Evolutionary conservation across 352 stramenopile species (phyloP).

Genomic region (Phytophthora sansomeana): DNA sequence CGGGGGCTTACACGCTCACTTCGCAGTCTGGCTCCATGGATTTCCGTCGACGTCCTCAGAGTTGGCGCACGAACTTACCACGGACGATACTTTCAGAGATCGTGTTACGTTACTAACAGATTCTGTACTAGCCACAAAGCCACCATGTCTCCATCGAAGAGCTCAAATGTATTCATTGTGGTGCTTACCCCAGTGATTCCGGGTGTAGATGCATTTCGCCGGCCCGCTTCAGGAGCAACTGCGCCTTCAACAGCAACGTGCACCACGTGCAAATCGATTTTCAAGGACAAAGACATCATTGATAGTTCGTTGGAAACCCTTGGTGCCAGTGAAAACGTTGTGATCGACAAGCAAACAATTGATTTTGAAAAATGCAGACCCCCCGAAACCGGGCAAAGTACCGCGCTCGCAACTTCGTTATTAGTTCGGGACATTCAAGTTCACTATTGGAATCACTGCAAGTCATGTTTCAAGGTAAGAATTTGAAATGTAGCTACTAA

Average conservation of each 20-base stretch:
- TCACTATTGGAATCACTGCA: slow-evolving; percentile 21
- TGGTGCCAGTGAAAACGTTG: not conserved
- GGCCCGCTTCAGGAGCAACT: not conserved
- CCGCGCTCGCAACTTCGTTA: not conserved
- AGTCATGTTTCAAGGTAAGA: slow-evolving; percentile 23
- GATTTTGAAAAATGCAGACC: slow-evolving; percentile 12
- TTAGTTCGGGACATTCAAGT: slow-evolving; percentile 21
- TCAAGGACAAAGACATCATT: slow-evolving; percentile 11
- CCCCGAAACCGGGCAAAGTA: not conserved
- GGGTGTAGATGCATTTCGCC: slow-evolving; percentile 11
- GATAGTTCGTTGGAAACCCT: not conserved
- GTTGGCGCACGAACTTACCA: not conserved
- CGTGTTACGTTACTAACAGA: not conserved
- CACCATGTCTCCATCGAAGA: not conserved
- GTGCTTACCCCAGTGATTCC: not conserved
- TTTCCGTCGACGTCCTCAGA: slow-evolving; percentile 23
- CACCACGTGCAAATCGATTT: not conserved
- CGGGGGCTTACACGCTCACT: slow-evolving; percentile 34
- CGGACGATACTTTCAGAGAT: not conserved
- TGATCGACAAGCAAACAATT: not conserved
- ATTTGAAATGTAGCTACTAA: too few relatives aligned
- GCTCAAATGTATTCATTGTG: not conserved
- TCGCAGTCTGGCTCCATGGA: slow-evolving; percentile 37
- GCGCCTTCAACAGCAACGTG: slow-evolving; percentile 4
- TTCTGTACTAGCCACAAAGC: not conserved